A percentile compares a stretch with the other conserved stretches of the same genome.
Evolutionary conservation across 495 filamentous ascomycete genomes (phyloP).

Genomic region (Elaphomyces granulatus): DNA sequence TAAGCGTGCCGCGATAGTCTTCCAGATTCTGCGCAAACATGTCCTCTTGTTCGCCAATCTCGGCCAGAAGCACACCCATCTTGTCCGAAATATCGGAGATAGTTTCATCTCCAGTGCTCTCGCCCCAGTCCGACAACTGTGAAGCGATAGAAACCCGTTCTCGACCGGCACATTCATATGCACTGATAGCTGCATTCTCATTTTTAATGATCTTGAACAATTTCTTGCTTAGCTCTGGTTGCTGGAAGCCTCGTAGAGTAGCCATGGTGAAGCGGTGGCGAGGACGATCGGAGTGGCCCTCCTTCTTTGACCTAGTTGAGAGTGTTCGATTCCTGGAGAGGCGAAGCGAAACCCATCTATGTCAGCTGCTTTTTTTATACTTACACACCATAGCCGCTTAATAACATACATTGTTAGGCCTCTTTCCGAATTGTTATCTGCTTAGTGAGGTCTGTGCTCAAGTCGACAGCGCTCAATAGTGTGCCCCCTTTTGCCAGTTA

Average conservation of each 20-base stretch:
- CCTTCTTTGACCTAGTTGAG: slow-evolving; percentile 43
- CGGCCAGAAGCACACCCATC: slow-evolving; percentile 76
- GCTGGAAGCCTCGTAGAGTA: slow-evolving; percentile 65
- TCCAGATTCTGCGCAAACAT: slow-evolving; percentile 73
- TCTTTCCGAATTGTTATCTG: no score
- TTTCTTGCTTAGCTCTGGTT: slow-evolving; percentile 71
- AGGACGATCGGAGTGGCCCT: slow-evolving; percentile 21
- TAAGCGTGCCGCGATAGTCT: slow-evolving; percentile 63
- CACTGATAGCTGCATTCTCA: slow-evolving; percentile 68
- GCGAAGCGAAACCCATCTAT: no score
- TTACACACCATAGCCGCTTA: no score
- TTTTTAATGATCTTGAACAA: slow-evolving; percentile 86
- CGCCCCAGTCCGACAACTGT: slow-evolving; percentile 95
- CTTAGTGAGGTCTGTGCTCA: no score
- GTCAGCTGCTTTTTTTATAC: no score
- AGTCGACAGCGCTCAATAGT: no score
- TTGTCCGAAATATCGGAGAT: slow-evolving; percentile 87
- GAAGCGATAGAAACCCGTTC: slow-evolving; percentile 71
- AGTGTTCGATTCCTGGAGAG: slow-evolving; percentile 41
- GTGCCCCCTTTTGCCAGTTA: no score
- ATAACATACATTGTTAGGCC: no score
- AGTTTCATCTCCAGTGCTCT: slow-evolving; percentile 70
- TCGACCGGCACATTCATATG: slow-evolving; percentile 66
- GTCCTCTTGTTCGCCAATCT: slow-evolving; percentile 88
- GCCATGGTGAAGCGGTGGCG: slow-evolving; percentile 62